A percentile compares a stretch with the other conserved stretches of the same genome.
phyloP scores from a whole-genome alignment of 495 filamentous ascomycete species.

The Filosporella fistucella region DNA sequence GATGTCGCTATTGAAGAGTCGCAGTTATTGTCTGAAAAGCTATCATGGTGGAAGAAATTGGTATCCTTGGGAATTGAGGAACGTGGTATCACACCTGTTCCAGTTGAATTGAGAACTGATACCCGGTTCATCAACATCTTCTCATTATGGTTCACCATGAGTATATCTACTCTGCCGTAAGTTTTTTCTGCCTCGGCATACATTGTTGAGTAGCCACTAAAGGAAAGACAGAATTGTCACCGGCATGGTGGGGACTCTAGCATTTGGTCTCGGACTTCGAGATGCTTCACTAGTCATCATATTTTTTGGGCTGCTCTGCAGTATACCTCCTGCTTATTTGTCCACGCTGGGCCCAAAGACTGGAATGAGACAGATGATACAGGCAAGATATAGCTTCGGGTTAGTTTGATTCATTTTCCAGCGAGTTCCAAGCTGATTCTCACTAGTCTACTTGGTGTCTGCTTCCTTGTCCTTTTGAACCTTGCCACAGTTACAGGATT shows the following conservation, averaged over 20 bases:
- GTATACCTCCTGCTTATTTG: slow-evolving; percentile 1
- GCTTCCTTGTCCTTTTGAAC: slow-evolving; percentile 45
- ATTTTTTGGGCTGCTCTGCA: slow-evolving; percentile 42
- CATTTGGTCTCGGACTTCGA: slow-evolving; percentile 41
- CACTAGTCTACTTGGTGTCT: slow-evolving; percentile 31
- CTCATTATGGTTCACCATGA: slow-evolving; percentile 40
- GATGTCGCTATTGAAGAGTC: neutral
- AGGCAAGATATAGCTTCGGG: slow-evolving; percentile 47
- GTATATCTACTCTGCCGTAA: slow-evolving; percentile 37
- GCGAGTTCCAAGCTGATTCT: too few species aligned
- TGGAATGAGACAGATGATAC: slow-evolving; percentile 46
- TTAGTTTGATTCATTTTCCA: too few species aligned
- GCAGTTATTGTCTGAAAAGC: neutral
- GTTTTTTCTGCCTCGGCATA: slow-evolving; percentile 3
- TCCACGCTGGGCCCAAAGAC: slow-evolving; percentile 23
- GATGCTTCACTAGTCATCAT: slow-evolving; percentile 46
- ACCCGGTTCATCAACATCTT: slow-evolving; percentile 42
- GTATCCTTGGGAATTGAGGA: slow-evolving; percentile 29
- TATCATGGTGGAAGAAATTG: neutral
- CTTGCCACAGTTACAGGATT: slow-evolving; percentile 45
- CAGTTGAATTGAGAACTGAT: slow-evolving; percentile 44
- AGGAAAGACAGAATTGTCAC: slow-evolving; percentile 42
- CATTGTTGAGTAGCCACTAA: neutral
- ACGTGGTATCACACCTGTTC: slow-evolving; percentile 45
- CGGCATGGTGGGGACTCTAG: slow-evolving; percentile 46